These are phyloP conservation scores for Russula sp. DNA, from an alignment of 768 basidiomycete species.

Conservation along the genomic window DNA sequence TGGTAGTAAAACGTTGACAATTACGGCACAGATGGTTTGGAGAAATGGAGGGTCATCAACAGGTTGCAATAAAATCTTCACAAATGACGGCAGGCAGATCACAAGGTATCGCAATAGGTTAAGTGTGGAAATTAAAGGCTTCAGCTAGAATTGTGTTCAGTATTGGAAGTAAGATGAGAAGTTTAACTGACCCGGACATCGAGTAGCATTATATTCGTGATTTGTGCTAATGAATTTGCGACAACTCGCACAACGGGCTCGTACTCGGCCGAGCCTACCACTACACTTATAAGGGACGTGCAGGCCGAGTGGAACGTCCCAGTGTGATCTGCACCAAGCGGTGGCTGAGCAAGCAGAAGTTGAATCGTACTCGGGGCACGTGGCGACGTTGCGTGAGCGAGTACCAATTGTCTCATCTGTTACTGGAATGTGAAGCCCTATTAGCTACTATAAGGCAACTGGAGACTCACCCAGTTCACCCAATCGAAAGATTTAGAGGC, in stretches of 20 bases:
- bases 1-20: conserved; percentile 21
- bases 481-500: conserved; percentile 19
- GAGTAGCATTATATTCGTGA: conserved; percentile 20
- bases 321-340: conserved; percentile 1
- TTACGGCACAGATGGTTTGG: conserved; percentile 18
- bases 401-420: conserved; percentile 28
- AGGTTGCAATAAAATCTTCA: conserved; percentile 12
- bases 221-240: conserved; percentile 21
- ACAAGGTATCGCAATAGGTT: conserved; percentile 26
- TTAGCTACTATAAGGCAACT: background rate
- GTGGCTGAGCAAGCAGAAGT: conserved; percentile 22
- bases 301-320: conserved; percentile 18
- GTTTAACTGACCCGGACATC: conserved; percentile 19
- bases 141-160: conserved; percentile 19
- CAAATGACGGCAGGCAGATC: conserved; percentile 26
- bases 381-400: conserved; percentile 20
- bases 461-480: conserved; percentile 24
- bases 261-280: conserved; percentile 11
- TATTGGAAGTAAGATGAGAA: background rate
- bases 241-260: conserved; percentile 15
- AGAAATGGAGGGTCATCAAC: conserved; percentile 18
- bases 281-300: conserved; percentile 23
- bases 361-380: conserved; percentile 25
- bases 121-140: conserved; percentile 19
- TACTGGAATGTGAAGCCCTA: background rate